Percentiles rank a stretch among this genome's conserved stretches.
phyloP scores from a whole-genome alignment of 306 rosid species.

The Mimosa bimucronata region DNA sequence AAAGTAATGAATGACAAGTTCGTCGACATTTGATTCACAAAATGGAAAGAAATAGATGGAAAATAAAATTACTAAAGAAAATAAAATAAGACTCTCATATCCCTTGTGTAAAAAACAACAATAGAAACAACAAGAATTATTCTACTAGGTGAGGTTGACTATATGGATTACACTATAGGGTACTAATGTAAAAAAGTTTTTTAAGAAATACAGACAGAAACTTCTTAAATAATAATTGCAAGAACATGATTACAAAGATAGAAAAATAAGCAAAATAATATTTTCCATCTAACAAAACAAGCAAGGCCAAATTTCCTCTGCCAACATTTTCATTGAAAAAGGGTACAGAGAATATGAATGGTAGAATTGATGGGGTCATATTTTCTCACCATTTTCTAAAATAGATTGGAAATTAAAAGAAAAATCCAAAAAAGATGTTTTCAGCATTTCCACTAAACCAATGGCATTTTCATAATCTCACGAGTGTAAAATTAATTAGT shows the following conservation, averaged over 20 bases:
- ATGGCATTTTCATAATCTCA: background rate
- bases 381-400: background rate
- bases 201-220: no score
- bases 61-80: background rate
- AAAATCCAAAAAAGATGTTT: background rate
- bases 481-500: background rate
- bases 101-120: background rate
- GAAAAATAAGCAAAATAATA: no score
- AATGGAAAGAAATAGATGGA: background rate
- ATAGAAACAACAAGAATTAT: no score
- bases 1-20: conserved; percentile 27
- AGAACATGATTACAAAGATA: background rate
- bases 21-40: background rate
- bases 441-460: background rate
- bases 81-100: background rate
- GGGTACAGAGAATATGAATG: background rate
- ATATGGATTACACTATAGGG: no score
- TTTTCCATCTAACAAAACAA: background rate
- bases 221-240: background rate
- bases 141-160: no score
- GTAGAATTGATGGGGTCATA: background rate
- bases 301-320: no score
- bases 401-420: background rate
- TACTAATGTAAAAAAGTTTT: background rate
- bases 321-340: background rate